Evolutionary conservation across 345 rosid genomes (phyloP).

Genomic region (Lepidium africanum): DNA sequence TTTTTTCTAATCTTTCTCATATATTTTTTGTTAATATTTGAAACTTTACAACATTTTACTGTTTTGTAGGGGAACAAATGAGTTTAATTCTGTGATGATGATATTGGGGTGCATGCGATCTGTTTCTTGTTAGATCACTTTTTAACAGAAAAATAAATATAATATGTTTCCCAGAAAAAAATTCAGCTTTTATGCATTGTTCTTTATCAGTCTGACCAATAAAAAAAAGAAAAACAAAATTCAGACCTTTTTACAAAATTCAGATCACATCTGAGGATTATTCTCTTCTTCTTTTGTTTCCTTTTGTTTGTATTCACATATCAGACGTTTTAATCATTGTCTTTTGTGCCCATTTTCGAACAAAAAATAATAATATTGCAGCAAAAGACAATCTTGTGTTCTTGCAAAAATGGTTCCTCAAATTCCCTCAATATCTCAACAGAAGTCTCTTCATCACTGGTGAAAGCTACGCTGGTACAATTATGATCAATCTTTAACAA

Average conservation of each 20-base stretch:
- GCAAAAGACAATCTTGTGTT: conserved; percentile 89
- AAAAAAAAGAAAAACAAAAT: conserved; percentile 10
- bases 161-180: neutral
- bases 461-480: conserved; percentile 93
- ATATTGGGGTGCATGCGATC: conserved; percentile 12
- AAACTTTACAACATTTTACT: neutral
- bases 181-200: conserved; percentile 14
- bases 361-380: conserved; percentile 1
- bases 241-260: conserved; percentile 10
- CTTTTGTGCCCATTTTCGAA: conserved; percentile 18
- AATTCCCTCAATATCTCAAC: conserved; percentile 82
- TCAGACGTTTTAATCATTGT: conserved; percentile 14
- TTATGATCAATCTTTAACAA: neutral
- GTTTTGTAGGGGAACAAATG: neutral
- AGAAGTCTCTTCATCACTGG: conserved; percentile 88
- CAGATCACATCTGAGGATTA: conserved; percentile 22
- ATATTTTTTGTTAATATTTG: too few relatives aligned
- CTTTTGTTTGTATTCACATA: conserved; percentile 19
- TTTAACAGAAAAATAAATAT: neutral
- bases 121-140: conserved; percentile 1
- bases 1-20: too few relatives aligned
- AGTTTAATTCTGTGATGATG: neutral
- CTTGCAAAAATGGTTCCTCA: conserved; percentile 81
- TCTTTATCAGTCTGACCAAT: conserved; percentile 16
- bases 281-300: conserved; percentile 20